These are phyloP conservation scores for Gyrodon lividus DNA, from an alignment of 768 basidiomycete genomes.

Conservation along the genomic window DNA sequence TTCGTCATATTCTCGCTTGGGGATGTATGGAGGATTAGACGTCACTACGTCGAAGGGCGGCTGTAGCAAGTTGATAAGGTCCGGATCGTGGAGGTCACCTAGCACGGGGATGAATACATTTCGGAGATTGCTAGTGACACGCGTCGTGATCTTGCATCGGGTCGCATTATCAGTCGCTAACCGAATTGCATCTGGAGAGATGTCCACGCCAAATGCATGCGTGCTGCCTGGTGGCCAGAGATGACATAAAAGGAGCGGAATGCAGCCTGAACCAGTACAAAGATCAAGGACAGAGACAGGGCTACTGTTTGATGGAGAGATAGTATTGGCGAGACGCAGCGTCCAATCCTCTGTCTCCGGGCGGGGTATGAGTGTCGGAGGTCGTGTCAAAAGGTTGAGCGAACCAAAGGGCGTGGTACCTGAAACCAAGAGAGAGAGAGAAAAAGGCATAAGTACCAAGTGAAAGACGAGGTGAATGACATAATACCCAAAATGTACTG, in stretches of 20 bases:
- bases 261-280: slow-evolving; percentile 91
- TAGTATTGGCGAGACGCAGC: slow-evolving; percentile 51
- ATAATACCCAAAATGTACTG: slow-evolving; percentile 87
- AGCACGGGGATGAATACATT: slow-evolving; percentile 42
- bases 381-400: slow-evolving; percentile 65
- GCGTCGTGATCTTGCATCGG: slow-evolving; percentile 20
- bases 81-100: slow-evolving; percentile 41
- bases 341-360: slow-evolving; percentile 93
- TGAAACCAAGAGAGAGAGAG: background rate
- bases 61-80: slow-evolving; percentile 24
- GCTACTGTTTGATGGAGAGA: slow-evolving; percentile 31
- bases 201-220: slow-evolving; percentile 64
- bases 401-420: slow-evolving; percentile 90
- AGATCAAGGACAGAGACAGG: slow-evolving; percentile 70
- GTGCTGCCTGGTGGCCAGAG: slow-evolving; percentile 56
- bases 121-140: slow-evolving; percentile 3
- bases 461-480: slow-evolving; percentile 5
- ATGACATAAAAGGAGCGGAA: slow-evolving; percentile 80
- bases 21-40: slow-evolving; percentile 86
- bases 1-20: slow-evolving; percentile 56
- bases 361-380: slow-evolving; percentile 89
- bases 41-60: slow-evolving; percentile 76
- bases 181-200: slow-evolving; percentile 55
- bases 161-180: slow-evolving; percentile 48
- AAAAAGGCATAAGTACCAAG: background rate